Base-by-base conservation (phyloP, 768 basidiomycete genomes). In the Kwoniella sp. region DNA sequence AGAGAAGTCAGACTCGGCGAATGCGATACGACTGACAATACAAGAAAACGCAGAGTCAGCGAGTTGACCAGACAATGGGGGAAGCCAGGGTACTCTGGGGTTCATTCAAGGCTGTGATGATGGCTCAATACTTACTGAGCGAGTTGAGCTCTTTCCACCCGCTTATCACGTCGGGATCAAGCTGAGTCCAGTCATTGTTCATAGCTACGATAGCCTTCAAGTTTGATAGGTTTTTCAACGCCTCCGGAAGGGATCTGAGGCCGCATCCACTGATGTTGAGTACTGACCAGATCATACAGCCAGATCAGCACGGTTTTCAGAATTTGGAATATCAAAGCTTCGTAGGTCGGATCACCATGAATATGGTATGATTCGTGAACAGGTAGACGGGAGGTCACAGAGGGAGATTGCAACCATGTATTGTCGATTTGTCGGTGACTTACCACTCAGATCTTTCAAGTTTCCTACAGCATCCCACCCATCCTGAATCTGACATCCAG, bases 181-280 rank as follows among this genome's bases (percentile, higher is more conserved):
- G 51, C 7, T 54, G 48, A 22, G 51, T 53, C 75, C 75, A 77
- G n/a, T 62, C 63, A 44, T 74, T 74, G 50, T 67, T 68, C 72
- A 74, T 77, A 22, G 70, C 75, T 13, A 77, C 75, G 6, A 77
- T 19, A 30, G 75, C 75, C 63, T 77, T 77, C 25, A 77, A 50
- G 25, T 69, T 72, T 2, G 33, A 33, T 15, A 74, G 60, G 2
- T 49, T 44, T 10, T 26, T 40, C 2, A 77, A 55, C 2, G 44
- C 25, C 7, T 52, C 40, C 3, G 75, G 75, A 4, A 74, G 44
- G 15, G 12, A 22, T 55, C 57, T 66, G 36, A 77, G 29, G 0
- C 61, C 70, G 40, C 64, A 67, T 54, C 69, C 65, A 33, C 63
- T 69, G 30, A 77, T 67, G 36, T 77, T 77, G 17, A 77, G 63